Evolutionary conservation across 1,284 basidiomycete species (phyloP).

Genomic region (Trichosporon inkin): DNA sequence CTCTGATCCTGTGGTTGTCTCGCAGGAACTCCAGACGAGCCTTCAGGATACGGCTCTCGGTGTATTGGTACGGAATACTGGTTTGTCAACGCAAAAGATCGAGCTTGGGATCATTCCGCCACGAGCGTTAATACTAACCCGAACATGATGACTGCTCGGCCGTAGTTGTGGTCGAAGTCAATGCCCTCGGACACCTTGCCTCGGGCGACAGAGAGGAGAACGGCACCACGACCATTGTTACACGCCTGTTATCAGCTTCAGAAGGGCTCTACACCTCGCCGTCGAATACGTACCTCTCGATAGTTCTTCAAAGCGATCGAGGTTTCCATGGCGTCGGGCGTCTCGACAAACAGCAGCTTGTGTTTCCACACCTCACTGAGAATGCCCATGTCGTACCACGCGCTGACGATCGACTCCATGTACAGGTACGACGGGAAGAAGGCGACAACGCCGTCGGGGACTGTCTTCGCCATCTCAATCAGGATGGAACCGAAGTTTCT

Average conservation of each 20-base stretch:
- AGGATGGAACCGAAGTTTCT: conserved; percentile 98
- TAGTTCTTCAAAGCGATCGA: conserved; percentile 98
- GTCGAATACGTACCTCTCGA: conserved; percentile 68
- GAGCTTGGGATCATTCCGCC: too few species aligned
- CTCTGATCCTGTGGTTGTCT: conserved; percentile 96
- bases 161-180: conserved; percentile 99
- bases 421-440: conserved; percentile 99
- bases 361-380: conserved; percentile 99
- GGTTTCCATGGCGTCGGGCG: conserved; percentile 97
- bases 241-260: conserved; percentile 64
- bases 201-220: conserved; percentile 92
- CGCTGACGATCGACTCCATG: conserved; percentile 99
- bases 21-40: conserved; percentile 95
- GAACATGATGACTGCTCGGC: conserved; percentile 99
- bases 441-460: conserved; percentile 98
- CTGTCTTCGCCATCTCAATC: conserved; percentile 94
- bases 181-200: conserved; percentile 99
- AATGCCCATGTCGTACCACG: conserved; percentile 99
- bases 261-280: conserved; percentile 31
- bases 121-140: conserved; percentile 59
- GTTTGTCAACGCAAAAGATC: background rate
- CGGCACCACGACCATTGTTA: conserved; percentile 96
- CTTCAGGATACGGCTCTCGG: conserved; percentile 95
- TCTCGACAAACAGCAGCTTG: conserved; percentile 99
- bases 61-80: conserved; percentile 97